Base-by-base conservation (phyloP, 257 asterid genomes). In the Przewalskia tangutica region DNA sequence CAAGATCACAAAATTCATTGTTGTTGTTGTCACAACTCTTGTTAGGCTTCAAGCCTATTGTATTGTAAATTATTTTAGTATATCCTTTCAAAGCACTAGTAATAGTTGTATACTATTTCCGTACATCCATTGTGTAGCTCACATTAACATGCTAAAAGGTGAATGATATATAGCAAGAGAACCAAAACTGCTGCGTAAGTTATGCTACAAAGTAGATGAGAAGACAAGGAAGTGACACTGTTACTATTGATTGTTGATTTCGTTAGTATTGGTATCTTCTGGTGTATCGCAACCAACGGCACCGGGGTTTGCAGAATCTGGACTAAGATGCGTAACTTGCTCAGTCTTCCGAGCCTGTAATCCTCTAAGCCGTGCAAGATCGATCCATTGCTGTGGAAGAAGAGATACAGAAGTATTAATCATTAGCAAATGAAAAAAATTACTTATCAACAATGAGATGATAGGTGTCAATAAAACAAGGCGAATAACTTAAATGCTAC, bases 331-430 rank as follows among this genome's bases (percentile, higher is more conserved):
- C 44, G 86, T 62, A 82, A 65, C 79, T 53, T 82, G 87, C 86
- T 91, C 90, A 53, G 71, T 85, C 85, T 89, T 89, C 56, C 92
- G 93, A 84, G 97, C 60, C 85, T 95, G 99, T 56, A 95, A 88
- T 80, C 98, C 99, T 27, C 95, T 92, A 84, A 82, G 86, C 56
- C 97, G 90, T 16, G 99, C 99, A 82, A 95, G 91, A 87, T 95
- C 99, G 85, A 95, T 81, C 99, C 99, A 95, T 93, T 93, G 99
- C 98, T 95, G 97, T 83, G 86, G 63, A 67, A 82, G 84, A 80
- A 38, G 77, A 77, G 79, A 67, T 71, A 80, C 59, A 82, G 14
- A 36, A 59, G 64, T 46, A 58, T 14, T 73, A 53, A 78, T 87
- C 83, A 88, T 86, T 8, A 68, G 38, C 79, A 73, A 60, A 62